These are phyloP conservation scores for Papiliotrema fonsecae DNA, from an alignment of 1,284 basidiomycete species.

Conservation along the genomic window DNA sequence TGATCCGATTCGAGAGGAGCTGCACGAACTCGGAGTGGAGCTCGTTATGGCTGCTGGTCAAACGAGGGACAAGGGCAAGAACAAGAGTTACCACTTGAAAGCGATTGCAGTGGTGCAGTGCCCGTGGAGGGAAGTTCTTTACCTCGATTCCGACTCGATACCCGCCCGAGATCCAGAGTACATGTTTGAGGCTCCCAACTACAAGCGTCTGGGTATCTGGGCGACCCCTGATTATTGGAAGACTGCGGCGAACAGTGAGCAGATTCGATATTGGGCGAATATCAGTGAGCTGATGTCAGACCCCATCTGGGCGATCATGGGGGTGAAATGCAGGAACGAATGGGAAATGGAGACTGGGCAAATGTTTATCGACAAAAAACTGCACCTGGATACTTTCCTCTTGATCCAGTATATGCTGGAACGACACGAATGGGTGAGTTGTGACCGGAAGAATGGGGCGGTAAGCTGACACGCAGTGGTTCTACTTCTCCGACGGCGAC, in stretches of 20 bases:
- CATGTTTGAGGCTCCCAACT: slow-evolving; percentile 49
- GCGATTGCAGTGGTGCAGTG: slow-evolving; percentile 49
- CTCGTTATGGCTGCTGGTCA: slow-evolving; percentile 44
- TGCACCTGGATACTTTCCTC: slow-evolving; percentile 50
- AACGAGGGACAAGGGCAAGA: slow-evolving; percentile 36
- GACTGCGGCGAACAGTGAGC: slow-evolving; percentile 37
- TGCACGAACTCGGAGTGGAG: slow-evolving; percentile 41
- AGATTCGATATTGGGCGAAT: background rate
- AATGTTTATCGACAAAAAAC: slow-evolving; percentile 51
- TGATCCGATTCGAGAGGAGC: slow-evolving; percentile 36
- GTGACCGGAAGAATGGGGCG: too few relatives aligned
- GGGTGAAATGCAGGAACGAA: slow-evolving; percentile 52
- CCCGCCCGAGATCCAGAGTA: slow-evolving; percentile 47
- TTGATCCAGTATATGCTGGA: slow-evolving; percentile 50
- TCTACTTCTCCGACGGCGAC: slow-evolving; percentile 52
- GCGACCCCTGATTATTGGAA: slow-evolving; percentile 48
- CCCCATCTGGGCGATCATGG: slow-evolving; percentile 51
- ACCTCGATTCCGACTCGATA: slow-evolving; percentile 51
- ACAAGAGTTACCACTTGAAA: slow-evolving; percentile 51
- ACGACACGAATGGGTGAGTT: slow-evolving; percentile 35
- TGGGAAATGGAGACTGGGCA: slow-evolving; percentile 53
- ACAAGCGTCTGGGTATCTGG: slow-evolving; percentile 43
- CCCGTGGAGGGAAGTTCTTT: slow-evolving; percentile 50
- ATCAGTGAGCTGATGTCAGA: slow-evolving; percentile 10
- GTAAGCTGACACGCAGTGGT: slow-evolving; percentile 41